Evolutionary conservation across 148 eudicot genomes (phyloP).

Genomic region (Chenopodium berlandieri): DNA sequence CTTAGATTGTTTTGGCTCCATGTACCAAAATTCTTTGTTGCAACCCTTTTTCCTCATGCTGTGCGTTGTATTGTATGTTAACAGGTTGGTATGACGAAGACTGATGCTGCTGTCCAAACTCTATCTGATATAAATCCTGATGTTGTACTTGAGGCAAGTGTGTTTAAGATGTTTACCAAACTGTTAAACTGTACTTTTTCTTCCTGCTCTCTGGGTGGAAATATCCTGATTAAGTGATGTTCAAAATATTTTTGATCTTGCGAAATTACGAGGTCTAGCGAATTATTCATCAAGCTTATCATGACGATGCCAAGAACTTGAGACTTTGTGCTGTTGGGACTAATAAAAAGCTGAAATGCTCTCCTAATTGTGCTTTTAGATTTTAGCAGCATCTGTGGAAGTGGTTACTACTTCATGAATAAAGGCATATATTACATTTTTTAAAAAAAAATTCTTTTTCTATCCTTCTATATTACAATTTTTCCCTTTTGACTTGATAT

Average conservation of each 20-base stretch:
- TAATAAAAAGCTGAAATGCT: neutral
- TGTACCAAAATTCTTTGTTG: neutral
- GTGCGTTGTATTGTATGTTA: neutral
- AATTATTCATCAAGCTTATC: too few species aligned
- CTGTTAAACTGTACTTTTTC: neutral
- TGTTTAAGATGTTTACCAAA: neutral
- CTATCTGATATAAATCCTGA: constrained; percentile 95
- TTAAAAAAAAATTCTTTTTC: neutral
- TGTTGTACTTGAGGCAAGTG: constrained; percentile 89
- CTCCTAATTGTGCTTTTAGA: neutral
- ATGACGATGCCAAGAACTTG: neutral
- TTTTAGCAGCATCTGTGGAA: neutral
- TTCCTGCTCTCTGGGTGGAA: neutral
- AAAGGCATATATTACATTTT: neutral
- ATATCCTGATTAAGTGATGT: neutral
- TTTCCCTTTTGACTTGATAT: neutral
- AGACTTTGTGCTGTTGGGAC: neutral
- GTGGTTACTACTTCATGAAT: too few species aligned
- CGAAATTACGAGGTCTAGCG: neutral
- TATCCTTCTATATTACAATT: neutral
- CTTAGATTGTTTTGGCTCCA: neutral
- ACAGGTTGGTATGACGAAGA: constrained; percentile 97
- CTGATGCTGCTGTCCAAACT: constrained; percentile 98
- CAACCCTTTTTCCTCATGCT: neutral
- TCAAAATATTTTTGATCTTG: neutral